Conservation (phyloP, 2,329 filamentous ascomycete genomes). For the Colletotrichum godetiae region DNA sequence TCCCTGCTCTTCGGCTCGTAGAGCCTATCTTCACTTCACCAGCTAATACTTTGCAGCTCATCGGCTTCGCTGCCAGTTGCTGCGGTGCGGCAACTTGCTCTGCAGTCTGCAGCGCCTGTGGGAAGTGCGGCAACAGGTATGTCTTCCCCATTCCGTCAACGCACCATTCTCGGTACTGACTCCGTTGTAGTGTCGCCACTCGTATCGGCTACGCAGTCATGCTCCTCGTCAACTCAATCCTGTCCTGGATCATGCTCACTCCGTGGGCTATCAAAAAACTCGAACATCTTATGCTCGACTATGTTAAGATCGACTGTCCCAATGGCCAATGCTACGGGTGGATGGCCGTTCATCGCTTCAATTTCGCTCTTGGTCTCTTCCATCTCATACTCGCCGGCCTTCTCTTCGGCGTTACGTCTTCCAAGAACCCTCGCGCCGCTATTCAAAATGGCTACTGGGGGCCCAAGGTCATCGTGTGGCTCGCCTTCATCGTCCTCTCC, state of each 20-base stretch:
- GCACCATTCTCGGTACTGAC: conserved; percentile 10
- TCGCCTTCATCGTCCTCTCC: conserved; percentile 86
- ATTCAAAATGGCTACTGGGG: conserved; percentile 99
- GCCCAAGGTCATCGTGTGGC: conserved; percentile 91
- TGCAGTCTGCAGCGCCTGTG: conserved; percentile 93
- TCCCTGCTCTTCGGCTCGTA: neutral
- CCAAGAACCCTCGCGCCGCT: conserved; percentile 86
- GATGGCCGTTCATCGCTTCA: conserved; percentile 96
- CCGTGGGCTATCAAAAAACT: conserved; percentile 98
- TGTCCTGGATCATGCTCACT: conserved; percentile 99
- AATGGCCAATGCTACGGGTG: conserved; percentile 94
- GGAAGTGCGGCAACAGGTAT: conserved; percentile 96
- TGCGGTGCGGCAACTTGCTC: conserved; percentile 97
- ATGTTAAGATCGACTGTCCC: conserved; percentile 93
- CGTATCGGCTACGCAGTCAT: conserved; percentile 96
- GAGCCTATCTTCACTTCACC: neutral
- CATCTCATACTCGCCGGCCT: conserved; percentile 88
- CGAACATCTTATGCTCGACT: conserved; percentile 90
- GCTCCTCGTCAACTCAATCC: conserved; percentile 93
- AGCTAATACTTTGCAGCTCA: conserved; percentile 61
- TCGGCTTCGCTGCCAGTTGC: conserved; percentile 87
- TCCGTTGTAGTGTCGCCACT: conserved; percentile 80
- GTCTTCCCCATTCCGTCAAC: conserved; percentile 3
- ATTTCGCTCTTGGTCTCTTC: conserved; percentile 95
- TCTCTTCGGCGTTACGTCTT: conserved; percentile 86